These are phyloP conservation scores for Saccharomycopsis crataegensis DNA, from an alignment of 1,139 yeast species.

Conservation along the genomic window DNA sequence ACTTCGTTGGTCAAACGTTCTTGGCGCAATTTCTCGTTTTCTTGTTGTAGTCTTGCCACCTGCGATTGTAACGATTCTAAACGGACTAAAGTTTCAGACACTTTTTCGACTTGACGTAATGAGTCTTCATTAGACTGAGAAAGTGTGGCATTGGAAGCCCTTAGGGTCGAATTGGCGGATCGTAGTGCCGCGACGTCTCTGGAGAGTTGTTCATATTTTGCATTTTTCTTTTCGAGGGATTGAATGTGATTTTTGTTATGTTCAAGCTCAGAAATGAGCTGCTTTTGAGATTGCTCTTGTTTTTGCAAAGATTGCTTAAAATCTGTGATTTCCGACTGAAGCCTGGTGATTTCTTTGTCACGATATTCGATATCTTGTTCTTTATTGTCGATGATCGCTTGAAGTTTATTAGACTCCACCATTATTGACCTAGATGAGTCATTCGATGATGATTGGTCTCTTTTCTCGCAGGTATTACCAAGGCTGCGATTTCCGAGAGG, in stretches of 20 bases:
- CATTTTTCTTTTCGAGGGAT: too few relatives aligned
- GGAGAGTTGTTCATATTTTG: too few relatives aligned
- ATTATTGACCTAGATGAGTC: background rate
- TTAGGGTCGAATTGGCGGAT: too few relatives aligned
- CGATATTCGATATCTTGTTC: conserved; percentile 10
- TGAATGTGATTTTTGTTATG: too few relatives aligned
- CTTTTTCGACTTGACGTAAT: conserved; percentile 1
- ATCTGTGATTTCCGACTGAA: too few relatives aligned
- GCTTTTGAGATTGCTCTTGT: too few relatives aligned
- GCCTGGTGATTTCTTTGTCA: background rate
- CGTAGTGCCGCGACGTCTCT: too few relatives aligned
- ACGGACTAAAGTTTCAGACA: conserved; percentile 5
- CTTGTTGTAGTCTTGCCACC: background rate
- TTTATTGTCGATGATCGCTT: conserved; percentile 3
- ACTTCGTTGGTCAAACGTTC: too few relatives aligned
- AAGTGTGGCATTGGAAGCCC: background rate
- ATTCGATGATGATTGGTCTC: background rate
- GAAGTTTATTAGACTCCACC: background rate
- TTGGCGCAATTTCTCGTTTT: background rate
- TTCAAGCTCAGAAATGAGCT: too few relatives aligned
- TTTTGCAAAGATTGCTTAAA: too few relatives aligned
- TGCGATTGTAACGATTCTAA: conserved; percentile 8
- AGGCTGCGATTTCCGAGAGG: too few relatives aligned
- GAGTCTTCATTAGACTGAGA: background rate
- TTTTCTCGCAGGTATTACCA: too few relatives aligned